Evolutionary conservation across 768 basidiomycete species (phyloP), one percentile per base, ranked within the genome.

Genomic region (Mycena venus): DNA sequence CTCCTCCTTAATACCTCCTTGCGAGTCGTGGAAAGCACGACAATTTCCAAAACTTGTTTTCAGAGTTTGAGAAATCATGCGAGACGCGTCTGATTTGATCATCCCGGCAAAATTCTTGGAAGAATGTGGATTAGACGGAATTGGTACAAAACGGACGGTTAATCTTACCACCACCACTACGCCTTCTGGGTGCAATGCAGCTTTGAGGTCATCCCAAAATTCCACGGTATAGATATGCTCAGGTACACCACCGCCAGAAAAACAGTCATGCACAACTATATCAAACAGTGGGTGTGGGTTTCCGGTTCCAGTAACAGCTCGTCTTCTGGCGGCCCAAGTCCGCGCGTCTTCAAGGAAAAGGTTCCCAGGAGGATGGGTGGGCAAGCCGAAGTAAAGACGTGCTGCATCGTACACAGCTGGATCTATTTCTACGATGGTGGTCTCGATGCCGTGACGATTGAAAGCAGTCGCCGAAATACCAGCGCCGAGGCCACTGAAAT

Each of bases 211-310:
- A 27, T 86, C 76, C 95, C 96, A 98, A 80, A 97, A 97, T 77
- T 97, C 93, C 34, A 89, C 47, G 0, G 96, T 95, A 83, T 94
- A 99, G 63, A 99, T 84, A 78, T 96, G 93, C 42, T 91, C 86
- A 0, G 98, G 96, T 3, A 99, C 92, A n/a, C 91, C 91, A 4
- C 98, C 98, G 11, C 97, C 98, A 11, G 96, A 96, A 81, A 98
- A 99, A 79, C 95, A 95, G 78, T 98, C 97, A 77, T 99, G 98
- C 0, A 98, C 86, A 47, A 96, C 90, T 74, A 93, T 87, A 76
- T 95, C 93, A 79, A 90, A 96, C 23, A 84, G 83, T 11, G 81
- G 81, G 49, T 78, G 75, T 31, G 79, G 73, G n/a, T 81, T 77
- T 36, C 82, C 80, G 27, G 79, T 77, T 6, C 80, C 80, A 11